phyloP scores from a whole-genome alignment of 2,329 filamentous ascomycete species.

The Truncatella angustata region DNA sequence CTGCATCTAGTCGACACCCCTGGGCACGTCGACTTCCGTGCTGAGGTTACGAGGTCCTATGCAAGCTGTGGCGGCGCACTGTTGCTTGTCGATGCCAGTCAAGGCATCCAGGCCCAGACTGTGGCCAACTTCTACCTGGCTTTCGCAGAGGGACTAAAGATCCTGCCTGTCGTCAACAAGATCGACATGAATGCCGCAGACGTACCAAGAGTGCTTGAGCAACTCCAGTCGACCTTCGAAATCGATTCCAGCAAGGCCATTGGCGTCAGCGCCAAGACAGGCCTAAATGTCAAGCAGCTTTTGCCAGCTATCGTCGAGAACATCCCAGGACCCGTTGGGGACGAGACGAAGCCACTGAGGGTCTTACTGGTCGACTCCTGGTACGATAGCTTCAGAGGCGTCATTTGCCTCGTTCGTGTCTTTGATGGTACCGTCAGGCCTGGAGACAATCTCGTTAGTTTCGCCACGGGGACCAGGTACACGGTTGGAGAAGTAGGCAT shows the following conservation, averaged over 20 bases:
- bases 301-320: conserved; percentile 82
- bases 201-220: conserved; percentile 77
- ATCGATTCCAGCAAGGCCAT: conserved; percentile 71
- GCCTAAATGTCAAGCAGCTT: conserved; percentile 79
- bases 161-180: conserved; percentile 96
- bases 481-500: conserved; percentile 95
- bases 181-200: conserved; percentile 91
- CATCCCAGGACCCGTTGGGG: conserved; percentile 77
- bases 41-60: conserved; percentile 93
- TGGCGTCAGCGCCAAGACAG: conserved; percentile 87
- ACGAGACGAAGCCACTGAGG: conserved; percentile 69
- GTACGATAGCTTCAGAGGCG: conserved; percentile 96
- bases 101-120: conserved; percentile 95
- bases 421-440: conserved; percentile 84
- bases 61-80: conserved; percentile 92
- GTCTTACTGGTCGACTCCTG: conserved; percentile 94
- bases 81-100: conserved; percentile 90
- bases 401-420: conserved; percentile 84
- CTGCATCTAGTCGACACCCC: conserved; percentile 95
- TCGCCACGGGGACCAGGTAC: conserved; percentile 87
- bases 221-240: conserved; percentile 86
- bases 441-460: conserved; percentile 82
- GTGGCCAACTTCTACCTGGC: conserved; percentile 98
- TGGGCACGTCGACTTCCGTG: conserved; percentile 95
- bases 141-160: conserved; percentile 81